Conservation (phyloP, 1,139 yeast species). For the Pichia sp. region DNA sequence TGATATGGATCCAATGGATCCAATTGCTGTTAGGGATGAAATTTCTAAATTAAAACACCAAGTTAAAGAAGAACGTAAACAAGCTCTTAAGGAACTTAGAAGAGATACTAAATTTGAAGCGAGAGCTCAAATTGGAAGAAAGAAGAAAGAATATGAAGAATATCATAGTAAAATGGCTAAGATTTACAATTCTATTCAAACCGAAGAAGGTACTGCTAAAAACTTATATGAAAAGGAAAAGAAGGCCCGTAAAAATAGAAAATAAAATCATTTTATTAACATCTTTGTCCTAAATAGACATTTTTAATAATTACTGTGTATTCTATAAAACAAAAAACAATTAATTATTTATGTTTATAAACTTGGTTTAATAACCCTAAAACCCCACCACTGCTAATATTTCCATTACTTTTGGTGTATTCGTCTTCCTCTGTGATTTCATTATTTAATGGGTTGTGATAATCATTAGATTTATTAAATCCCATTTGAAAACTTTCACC, state of each 20-base stretch:
- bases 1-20: constrained; percentile 55
- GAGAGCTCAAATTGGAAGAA: constrained; percentile 73
- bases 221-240: constrained; percentile 86
- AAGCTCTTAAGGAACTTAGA: constrained; percentile 83
- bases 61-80: constrained; percentile 86
- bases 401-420: constrained; percentile 29
- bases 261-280: neutral
- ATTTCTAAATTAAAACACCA: constrained; percentile 74
- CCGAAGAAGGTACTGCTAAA: constrained; percentile 92
- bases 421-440: constrained; percentile 18
- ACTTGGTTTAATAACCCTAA: constrained; percentile 80
- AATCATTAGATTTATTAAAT: neutral
- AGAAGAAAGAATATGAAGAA: constrained; percentile 65
- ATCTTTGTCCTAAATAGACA: no score
- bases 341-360: constrained; percentile 50
- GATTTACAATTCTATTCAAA: constrained; percentile 77
- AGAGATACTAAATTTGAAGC: constrained; percentile 84
- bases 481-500: constrained; percentile 29
- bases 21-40: constrained; percentile 76
- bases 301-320: neutral
- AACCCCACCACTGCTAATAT: constrained; percentile 48
- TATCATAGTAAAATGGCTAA: constrained; percentile 89
- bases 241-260: constrained; percentile 48
- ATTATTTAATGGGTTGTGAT: neutral
- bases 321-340: neutral